These are phyloP conservation scores for Pichia sp. DNA, from an alignment of 1,139 yeast species.

Conservation along the genomic window DNA sequence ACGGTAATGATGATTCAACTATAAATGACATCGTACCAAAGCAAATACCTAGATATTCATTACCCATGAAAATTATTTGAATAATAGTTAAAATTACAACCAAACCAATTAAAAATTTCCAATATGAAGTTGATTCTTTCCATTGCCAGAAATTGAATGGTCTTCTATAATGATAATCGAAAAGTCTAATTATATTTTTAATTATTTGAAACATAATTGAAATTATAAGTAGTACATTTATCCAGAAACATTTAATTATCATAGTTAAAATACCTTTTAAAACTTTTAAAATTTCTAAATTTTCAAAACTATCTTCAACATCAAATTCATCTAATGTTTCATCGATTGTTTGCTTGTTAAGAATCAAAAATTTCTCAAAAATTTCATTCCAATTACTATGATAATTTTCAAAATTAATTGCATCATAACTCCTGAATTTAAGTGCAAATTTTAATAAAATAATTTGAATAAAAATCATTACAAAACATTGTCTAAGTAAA, in stretches of 20 bases:
- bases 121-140: constrained; percentile 53
- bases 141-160: constrained; percentile 82
- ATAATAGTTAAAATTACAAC: constrained; percentile 33
- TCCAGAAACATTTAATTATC: constrained; percentile 7
- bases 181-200: constrained; percentile 40
- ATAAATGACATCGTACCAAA: constrained; percentile 70
- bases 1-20: constrained; percentile 74
- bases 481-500: constrained; percentile 63
- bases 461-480: constrained; percentile 71
- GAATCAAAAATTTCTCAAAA: constrained; percentile 14
- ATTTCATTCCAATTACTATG: constrained; percentile 19
- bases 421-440: constrained; percentile 45
- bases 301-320: constrained; percentile 2
- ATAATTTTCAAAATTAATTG: constrained; percentile 34
- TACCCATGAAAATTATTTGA: constrained; percentile 39
- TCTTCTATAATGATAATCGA: constrained; percentile 62
- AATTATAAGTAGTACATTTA: constrained; percentile 14
- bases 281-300: neutral
- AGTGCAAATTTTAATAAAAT: constrained; percentile 57
- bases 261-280: constrained; percentile 8
- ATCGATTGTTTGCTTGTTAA: constrained; percentile 11
- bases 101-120: constrained; percentile 58
- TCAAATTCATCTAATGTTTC: constrained; percentile 13
- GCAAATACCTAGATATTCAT: constrained; percentile 41
- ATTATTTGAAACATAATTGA: constrained; percentile 26